Evolutionary conservation across 495 filamentous ascomycete species (phyloP), one percentile per base, ranked within the genome.

Genomic region (Eremomyces bilateralis): DNA sequence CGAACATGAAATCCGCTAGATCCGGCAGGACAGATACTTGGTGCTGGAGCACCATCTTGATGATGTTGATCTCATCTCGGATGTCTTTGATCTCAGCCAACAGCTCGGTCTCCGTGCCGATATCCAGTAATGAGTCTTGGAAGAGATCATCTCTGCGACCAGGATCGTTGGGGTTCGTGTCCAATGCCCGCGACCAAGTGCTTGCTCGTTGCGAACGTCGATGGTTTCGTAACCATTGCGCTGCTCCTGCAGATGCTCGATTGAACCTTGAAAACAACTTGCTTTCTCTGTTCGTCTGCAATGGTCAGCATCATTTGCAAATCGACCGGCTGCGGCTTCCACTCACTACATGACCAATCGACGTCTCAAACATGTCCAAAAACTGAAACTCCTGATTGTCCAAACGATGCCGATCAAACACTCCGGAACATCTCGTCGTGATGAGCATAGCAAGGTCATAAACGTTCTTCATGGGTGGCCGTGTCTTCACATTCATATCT

Each of bases 11-110:
- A n/a, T 57, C 52, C 37, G 70, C 61, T 12, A 75, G 57, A 40
- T 68, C 62, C 0, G 48, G 49, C 0, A 76, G 53, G 5, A 74
- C 64, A 20, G 56, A 45, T 15, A 58, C 44, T 38, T 80, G 74
- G 31, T 73, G 59, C 6, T 70, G 59, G 1, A 76, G 52, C 0
- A 79, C 64, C 8, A 64, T 69, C 15, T 52, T 48, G 35, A 79
- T 73, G 61, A 79, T 79, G 49, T 71, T 70, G n/a, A 79, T 58
- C 44, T 79, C 73, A 39, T 77, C 73, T 4, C 69, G 61, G 39
- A 80, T 76, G 45, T 80, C 74, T 47, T 78, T 80, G 6, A 67
- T 65, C 39, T 80, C 73, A 3, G 67, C 59, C 0, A 78, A 55
- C 0, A 76, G 57, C 36, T 68, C 64, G 1, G 71, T 76, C 49